Evolutionary conservation across 805 yeast species (phyloP), one percentile per base, ranked within the genome.

Genomic region (Suhomyces kilbournensis): DNA sequence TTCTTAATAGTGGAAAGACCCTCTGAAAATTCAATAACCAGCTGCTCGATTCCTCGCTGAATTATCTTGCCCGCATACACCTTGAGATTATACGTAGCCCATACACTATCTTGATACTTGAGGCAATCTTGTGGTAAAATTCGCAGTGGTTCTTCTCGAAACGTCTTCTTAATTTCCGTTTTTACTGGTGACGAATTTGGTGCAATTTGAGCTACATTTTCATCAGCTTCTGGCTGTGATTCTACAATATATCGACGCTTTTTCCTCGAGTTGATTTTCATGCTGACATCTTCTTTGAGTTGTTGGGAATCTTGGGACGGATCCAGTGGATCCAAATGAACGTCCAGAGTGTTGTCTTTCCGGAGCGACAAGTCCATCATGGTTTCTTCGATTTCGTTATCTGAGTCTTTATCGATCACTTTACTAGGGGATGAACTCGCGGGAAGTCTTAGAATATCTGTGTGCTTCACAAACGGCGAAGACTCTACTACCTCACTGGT

Each of bases 61-160:
- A 68, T 46, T 1, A 82, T 60, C 2, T 63, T 59, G 0, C 85
- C 89, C 0, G 88, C 80, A 55, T 78, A 82, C 63, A 73, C 72
- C 45, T 75, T 77, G 42, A 78, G 69, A 51, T 75, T 73, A 56
- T 75, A 77, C 14, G 74, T 71, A 10, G 81, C 82, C 86, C 86
- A 84, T 1, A 83, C 84, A 44, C 80, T 74, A 6, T 56, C 55
- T 0, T 49, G 50, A 34, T 58, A 53, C 7, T 26, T 17, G 22
- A 70, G 58, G 20, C 57, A 52, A 1, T 22, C 26, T 23, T 48
- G 44, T 3, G 46, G n/a, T 12, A 42, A 26, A 6, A 23, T 25
- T 10, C 14, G n/a, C 54, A 46, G 51, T 47, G 8, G 35, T 38
- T 34, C 52, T 15, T 44, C 65, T 49, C 38, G 58, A 32, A 28